Evolutionary conservation across 106 monocot genomes (phyloP).

Genomic region (Narthecium ossifragum): DNA sequence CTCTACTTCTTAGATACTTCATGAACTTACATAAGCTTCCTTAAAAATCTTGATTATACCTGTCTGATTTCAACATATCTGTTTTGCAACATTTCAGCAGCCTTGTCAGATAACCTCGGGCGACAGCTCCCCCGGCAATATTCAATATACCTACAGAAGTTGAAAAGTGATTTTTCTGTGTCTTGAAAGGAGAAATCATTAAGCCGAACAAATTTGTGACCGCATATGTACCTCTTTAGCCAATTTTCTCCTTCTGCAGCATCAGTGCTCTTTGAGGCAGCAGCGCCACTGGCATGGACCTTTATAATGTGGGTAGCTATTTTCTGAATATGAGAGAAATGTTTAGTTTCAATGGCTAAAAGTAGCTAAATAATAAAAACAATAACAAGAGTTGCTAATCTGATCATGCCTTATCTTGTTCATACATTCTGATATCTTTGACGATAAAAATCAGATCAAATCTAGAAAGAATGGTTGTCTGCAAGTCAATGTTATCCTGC

Average conservation of each 20-base stretch:
- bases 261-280: constrained; percentile 47
- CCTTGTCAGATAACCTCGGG: constrained; percentile 81
- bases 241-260: constrained; percentile 82
- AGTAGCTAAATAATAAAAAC: constrained; percentile 1
- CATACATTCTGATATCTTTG: constrained; percentile 82
- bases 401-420: constrained; percentile 76
- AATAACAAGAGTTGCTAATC: background rate
- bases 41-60: constrained; percentile 43
- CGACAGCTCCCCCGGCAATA: constrained; percentile 75
- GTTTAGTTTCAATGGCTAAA: background rate
- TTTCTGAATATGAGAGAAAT: constrained; percentile 29
- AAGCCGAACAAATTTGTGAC: no score
- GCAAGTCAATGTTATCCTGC: constrained; percentile 99
- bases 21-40: no score
- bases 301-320: constrained; percentile 97
- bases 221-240: constrained; percentile 61
- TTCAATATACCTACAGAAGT: constrained; percentile 65
- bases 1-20: no score
- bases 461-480: constrained; percentile 97
- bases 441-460: constrained; percentile 99
- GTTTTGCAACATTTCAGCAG: constrained; percentile 81
- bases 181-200: no score
- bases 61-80: constrained; percentile 99
- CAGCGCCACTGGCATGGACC: constrained; percentile 90
- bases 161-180: no score